A percentile compares a stretch with the other conserved stretches of the same genome.
phyloP scores from a whole-genome alignment of 495 filamentous ascomycete genomes.

The Penicillium argentinense region DNA sequence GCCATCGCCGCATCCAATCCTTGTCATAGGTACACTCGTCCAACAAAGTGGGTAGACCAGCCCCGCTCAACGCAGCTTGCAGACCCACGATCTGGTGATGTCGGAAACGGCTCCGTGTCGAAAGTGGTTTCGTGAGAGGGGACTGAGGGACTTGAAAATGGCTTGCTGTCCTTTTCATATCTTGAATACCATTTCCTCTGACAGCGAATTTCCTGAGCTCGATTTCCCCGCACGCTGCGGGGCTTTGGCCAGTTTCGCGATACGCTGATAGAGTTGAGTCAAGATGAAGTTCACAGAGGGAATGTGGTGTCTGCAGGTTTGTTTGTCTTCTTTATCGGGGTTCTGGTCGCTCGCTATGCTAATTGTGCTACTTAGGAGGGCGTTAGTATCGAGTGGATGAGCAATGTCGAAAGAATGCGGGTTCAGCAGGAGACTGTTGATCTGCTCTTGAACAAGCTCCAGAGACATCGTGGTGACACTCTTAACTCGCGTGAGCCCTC shows the following conservation, averaged over 20 bases:
- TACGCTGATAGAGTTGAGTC: neutral
- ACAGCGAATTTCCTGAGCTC: too few species aligned
- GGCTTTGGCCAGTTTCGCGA: too few species aligned
- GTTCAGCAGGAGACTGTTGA: conserved; percentile 37
- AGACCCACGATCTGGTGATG: conserved; percentile 13
- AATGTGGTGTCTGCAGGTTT: conserved; percentile 44
- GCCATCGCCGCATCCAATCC: neutral
- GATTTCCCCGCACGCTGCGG: too few species aligned
- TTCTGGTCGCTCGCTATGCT: neutral
- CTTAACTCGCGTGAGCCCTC: conserved; percentile 52
- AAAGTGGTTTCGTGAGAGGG: conserved; percentile 10
- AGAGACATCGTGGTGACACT: conserved; percentile 54
- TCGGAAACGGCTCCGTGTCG: conserved; percentile 24
- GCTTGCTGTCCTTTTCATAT: neutral
- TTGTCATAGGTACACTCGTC: neutral
- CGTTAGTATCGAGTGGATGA: conserved; percentile 48
- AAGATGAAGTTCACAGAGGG: conserved; percentile 49
- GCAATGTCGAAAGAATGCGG: conserved; percentile 43
- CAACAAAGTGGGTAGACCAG: conserved; percentile 4
- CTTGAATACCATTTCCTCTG: too few species aligned
- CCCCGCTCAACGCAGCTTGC: conserved; percentile 9
- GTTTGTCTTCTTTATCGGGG: neutral
- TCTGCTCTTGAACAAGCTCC: conserved; percentile 42
- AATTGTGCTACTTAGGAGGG: conserved; percentile 26
- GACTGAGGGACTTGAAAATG: neutral